These are phyloP conservation scores for Barnettozyma californica DNA, from an alignment of 805 yeast genomes.

Conservation along the genomic window DNA sequence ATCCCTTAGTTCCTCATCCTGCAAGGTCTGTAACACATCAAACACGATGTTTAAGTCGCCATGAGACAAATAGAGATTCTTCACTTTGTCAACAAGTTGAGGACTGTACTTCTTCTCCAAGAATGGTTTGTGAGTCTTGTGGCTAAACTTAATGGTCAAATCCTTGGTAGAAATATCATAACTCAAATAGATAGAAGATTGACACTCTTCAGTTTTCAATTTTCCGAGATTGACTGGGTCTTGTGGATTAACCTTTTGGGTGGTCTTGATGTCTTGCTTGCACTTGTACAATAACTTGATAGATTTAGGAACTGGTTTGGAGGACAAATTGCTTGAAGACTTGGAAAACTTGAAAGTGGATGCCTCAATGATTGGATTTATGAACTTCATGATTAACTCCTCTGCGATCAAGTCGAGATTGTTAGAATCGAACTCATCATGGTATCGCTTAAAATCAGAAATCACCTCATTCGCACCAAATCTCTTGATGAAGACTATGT, in stretches of 20 bases:
- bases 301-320: slow-evolving; percentile 21
- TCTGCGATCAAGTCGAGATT: slow-evolving; percentile 15
- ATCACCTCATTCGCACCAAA: slow-evolving; percentile 9
- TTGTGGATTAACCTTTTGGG: slow-evolving; percentile 13
- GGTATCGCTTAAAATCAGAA: slow-evolving; percentile 14
- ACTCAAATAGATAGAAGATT: slow-evolving; percentile 21
- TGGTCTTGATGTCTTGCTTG: slow-evolving; percentile 23
- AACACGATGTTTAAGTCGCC: slow-evolving; percentile 9
- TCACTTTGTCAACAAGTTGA: slow-evolving; percentile 14
- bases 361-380: slow-evolving; percentile 15
- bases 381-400: slow-evolving; percentile 14
- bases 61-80: slow-evolving; percentile 7
- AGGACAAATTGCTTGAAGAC: slow-evolving; percentile 17
- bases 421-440: slow-evolving; percentile 7
- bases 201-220: slow-evolving; percentile 23
- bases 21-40: slow-evolving; percentile 5
- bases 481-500: slow-evolving; percentile 20
- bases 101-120: slow-evolving; percentile 19
- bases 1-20: slow-evolving; percentile 9
- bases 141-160: slow-evolving; percentile 21
- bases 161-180: slow-evolving; percentile 20
- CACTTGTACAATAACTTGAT: slow-evolving; percentile 23
- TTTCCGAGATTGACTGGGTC: slow-evolving; percentile 9
- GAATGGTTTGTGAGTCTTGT: slow-evolving; percentile 17
- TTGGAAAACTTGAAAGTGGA: slow-evolving; percentile 24